Evolutionary conservation across 805 yeast genomes (phyloP), one percentile per base, ranked within the genome.

Genomic region (Candida vartiovaarae): DNA sequence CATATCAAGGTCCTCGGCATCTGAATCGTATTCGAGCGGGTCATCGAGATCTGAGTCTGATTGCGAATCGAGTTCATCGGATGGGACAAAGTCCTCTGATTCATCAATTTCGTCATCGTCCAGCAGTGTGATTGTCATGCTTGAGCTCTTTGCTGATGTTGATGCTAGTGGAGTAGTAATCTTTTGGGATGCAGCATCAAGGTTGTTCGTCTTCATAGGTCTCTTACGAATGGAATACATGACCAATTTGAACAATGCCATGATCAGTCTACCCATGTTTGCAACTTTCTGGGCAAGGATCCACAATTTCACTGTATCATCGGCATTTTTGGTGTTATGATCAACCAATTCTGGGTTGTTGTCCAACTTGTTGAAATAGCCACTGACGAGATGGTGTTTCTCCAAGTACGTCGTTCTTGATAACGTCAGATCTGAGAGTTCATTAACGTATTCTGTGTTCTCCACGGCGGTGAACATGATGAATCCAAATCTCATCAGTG

Each of bases 401-500:
- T 78, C 84, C 20, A 82, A 46, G 76, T 81, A 84, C 1, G 85
- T 82, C 10, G 66, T 60, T 8, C 59, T 56, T n/a, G 76, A 76
- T n/a, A 73, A 56, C 0, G 61, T 56, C 3, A 83, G 64, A 11
- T 69, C 56, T 26, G 78, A 65, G 29, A 75, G 65, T 53, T 83
- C 88, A 39, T 76, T 72, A 34, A 80, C 72, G 57, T 81, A 84
- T 49, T 84, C 78, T 29, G 80, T 76, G 44, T 72, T 75, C 3
- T 84, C 81, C 0, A 85, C 81, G 41, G 82, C 78, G n/a, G 80
- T 76, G 34, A 83, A 71, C 11, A 84, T 77, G 38, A 83, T 66
- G 44, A 76, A 66, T 0, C 87, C 88, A 39, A 79, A 60, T 54
- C 78, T 77, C 51, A 76, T 66, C 42, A 80, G 61, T 0, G 80